Evolutionary conservation across 768 basidiomycete genomes (phyloP), one percentile per base, ranked within the genome.

Genomic region (Boletus rufocinnamomeus): DNA sequence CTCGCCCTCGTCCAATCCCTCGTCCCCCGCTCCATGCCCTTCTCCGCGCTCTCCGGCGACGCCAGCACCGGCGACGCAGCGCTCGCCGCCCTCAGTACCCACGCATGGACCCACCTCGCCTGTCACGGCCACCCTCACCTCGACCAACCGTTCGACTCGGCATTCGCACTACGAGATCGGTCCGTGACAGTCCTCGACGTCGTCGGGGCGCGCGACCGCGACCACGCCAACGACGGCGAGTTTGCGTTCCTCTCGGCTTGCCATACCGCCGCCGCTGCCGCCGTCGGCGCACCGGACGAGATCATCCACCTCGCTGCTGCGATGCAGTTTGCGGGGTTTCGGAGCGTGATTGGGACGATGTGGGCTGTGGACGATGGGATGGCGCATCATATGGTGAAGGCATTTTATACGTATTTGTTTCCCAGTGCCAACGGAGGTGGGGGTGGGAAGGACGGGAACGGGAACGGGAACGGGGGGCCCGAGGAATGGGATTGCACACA

Each of bases 241-340:
- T 67, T 76, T 16, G 74, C 71, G 1, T 75, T 76, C 28, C 58
- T 75, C 4, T 76, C 75, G 17, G 75, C 74, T 0, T 75, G 74
- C 35, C 68, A 76, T 35, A 75, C 74, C 0, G 64, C 70, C 8
- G 65, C 56, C n/a, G n/a, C n/a, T n/a, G n/a, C n/a, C n/a, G n/a
- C n/a, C n/a, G n/a, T n/a, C n/a, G n/a, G n/a, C n/a, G 65, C 69
- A 5, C 69, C 72, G 0, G 72, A 76, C 54, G 75, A 77, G 55
- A 59, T 67, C 13, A 61, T 76, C 4, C 71, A 75, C 32, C 72
- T 76, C 8, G 75, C 75, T 2, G 66, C 74, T 2, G 75, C 68
- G 23, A 65, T 77, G 64, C 75, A 73, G 34, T 76, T 76, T 46
- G 57, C 64, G 1, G 75, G 75, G 2, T 76, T 75, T 47, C 54